A percentile compares a stretch with the other conserved stretches of the same genome.
These are phyloP conservation scores for Aquilaria sinensis DNA, from an alignment of 345 rosid species.

Conservation along the genomic window DNA sequence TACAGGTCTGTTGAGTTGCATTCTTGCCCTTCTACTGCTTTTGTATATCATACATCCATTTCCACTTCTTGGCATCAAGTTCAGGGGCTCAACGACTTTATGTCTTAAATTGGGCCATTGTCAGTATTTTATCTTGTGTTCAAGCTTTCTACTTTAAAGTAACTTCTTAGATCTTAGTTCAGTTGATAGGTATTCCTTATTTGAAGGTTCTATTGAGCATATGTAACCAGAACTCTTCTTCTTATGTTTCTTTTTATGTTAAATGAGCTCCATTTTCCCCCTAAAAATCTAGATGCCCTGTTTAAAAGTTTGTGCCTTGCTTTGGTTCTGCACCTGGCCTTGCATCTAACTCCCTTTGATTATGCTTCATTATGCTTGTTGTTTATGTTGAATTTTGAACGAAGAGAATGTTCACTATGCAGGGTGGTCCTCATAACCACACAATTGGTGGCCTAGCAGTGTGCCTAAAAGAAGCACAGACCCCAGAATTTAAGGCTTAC, in stretches of 20 bases:
- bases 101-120: background rate
- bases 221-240: background rate
- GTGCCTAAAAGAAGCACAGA: constrained; percentile 80
- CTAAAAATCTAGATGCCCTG: no score
- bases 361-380: no score
- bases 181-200: constrained; percentile 2
- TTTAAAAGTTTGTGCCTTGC: no score
- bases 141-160: background rate
- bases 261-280: background rate
- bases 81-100: background rate
- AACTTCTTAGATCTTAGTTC: background rate
- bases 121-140: constrained; percentile 1
- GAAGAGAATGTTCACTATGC: constrained; percentile 9
- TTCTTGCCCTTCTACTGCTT: background rate
- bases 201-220: background rate
- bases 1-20: constrained; percentile 49
- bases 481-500: constrained; percentile 62
- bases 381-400: no score
- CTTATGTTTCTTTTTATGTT: background rate
- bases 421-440: constrained; percentile 99
- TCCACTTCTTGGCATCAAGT: background rate
- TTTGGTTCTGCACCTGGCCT: no score
- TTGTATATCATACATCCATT: background rate
- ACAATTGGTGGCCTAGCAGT: constrained; percentile 90
- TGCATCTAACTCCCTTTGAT: no score